Percentiles rank a stretch among this genome's conserved stretches.
Conservation (phyloP, 352 stramenopile genomes). For the Aphanomyces cochlioides region DNA sequence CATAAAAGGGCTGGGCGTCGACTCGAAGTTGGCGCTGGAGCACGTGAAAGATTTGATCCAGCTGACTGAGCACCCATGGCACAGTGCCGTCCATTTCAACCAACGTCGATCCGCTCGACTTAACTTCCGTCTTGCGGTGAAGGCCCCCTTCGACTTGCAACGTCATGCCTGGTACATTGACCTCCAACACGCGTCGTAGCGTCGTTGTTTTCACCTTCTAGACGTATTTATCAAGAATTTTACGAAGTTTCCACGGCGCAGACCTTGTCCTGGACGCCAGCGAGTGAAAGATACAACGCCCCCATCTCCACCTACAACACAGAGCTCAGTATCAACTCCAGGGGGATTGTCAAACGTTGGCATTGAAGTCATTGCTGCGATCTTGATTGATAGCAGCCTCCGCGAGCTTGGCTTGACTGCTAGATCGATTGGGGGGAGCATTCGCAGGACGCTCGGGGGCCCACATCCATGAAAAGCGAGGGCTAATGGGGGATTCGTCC, state of each 20-base stretch:
- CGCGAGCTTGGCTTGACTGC: too few species aligned
- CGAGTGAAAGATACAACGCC: conserved; percentile 7
- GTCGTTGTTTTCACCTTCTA: background rate
- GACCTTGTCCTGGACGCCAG: background rate
- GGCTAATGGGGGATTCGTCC: background rate
- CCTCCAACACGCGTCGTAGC: conserved; percentile 8
- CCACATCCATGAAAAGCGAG: conserved; percentile 8
- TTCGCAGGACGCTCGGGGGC: too few species aligned
- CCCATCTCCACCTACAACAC: conserved; percentile 19
- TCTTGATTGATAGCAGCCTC: conserved; percentile 1
- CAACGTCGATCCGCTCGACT: background rate
- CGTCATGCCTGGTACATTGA: conserved; percentile 6
- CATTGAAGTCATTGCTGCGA: conserved; percentile 7
- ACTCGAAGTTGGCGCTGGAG: conserved; percentile 9
- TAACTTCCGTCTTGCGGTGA: conserved; percentile 5
- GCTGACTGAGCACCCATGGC: conserved; percentile 15
- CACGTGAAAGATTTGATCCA: conserved; percentile 16
- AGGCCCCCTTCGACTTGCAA: conserved; percentile 17
- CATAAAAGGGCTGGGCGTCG: conserved; percentile 22
- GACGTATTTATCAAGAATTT: background rate
- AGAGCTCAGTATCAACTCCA: too few species aligned
- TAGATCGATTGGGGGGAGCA: background rate
- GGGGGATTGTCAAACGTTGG: background rate
- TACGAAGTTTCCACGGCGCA: background rate
- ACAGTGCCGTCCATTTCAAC: conserved; percentile 5